Conservation (phyloP, 1,139 yeast species). For the Pneumocystis murina region DNA sequence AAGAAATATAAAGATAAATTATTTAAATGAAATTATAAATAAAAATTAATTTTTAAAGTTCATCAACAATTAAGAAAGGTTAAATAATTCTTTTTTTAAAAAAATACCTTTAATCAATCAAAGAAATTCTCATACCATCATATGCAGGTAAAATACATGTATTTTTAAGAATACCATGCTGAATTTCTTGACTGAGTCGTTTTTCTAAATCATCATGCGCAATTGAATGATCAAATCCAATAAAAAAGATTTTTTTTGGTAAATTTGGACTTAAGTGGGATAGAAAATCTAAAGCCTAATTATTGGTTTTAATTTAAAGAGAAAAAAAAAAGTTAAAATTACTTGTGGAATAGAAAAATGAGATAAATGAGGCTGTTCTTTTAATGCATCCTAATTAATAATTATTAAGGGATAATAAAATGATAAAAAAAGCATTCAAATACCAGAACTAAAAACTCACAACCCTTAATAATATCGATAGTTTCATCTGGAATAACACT, state of each 20-base stretch:
- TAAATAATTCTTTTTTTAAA: not conserved
- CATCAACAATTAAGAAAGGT: not conserved
- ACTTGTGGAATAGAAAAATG: slow-evolving; percentile 8
- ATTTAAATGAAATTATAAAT: not conserved
- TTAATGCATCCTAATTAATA: slow-evolving; percentile 8
- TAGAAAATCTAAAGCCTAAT: slow-evolving; percentile 10
- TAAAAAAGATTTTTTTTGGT: slow-evolving; percentile 50
- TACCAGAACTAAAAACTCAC: slow-evolving; percentile 8
- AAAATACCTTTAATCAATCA: not conserved
- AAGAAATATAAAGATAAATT: not conserved
- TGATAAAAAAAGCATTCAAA: not conserved
- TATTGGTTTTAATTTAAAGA: not conserved
- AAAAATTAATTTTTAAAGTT: not conserved
- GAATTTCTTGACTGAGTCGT: slow-evolving; percentile 2
- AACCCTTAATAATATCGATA: slow-evolving; percentile 7
- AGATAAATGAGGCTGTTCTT: slow-evolving; percentile 9
- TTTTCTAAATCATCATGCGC: slow-evolving; percentile 21
- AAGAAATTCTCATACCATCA: not conserved
- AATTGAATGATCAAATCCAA: slow-evolving; percentile 61
- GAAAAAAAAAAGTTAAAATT: not conserved
- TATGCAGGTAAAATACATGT: not conserved
- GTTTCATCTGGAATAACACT: slow-evolving; percentile 9
- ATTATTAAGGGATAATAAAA: not conserved
- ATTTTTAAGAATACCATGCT: not conserved
- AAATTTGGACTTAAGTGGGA: slow-evolving; percentile 34